Evolutionary conservation across 805 yeast species (phyloP).

Genomic region (Jamesozyma piceae): DNA sequence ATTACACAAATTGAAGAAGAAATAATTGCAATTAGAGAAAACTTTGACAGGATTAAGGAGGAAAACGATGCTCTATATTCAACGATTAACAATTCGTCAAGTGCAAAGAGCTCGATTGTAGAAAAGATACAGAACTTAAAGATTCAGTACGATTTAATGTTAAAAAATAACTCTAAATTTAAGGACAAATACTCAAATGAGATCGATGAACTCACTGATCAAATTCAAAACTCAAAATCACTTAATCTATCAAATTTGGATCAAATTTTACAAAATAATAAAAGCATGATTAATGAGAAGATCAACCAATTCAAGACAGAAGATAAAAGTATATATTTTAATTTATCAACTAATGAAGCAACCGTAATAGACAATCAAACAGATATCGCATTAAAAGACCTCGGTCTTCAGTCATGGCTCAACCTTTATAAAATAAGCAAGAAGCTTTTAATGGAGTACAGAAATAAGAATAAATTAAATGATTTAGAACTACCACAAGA

Average conservation of each 20-base stretch:
- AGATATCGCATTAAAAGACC: conserved; percentile 4
- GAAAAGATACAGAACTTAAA: neutral
- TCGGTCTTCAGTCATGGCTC: conserved; percentile 15
- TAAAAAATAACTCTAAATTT: conserved; percentile 20
- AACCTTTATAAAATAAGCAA: conserved; percentile 13
- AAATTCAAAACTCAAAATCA: conserved; percentile 1
- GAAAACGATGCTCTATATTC: neutral
- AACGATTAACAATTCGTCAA: neutral
- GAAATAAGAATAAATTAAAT: conserved; percentile 11
- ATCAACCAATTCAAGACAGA: conserved; percentile 1
- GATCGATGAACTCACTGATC: conserved; percentile 8
- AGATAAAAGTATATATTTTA: neutral
- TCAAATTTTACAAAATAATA: neutral
- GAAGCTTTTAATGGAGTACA: conserved; percentile 12
- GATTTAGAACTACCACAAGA: neutral
- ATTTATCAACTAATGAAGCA: neutral
- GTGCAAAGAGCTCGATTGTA: neutral
- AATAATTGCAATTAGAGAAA: conserved; percentile 4
- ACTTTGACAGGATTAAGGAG: neutral
- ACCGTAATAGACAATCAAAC: neutral
- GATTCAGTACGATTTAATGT: conserved; percentile 14
- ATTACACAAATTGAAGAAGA: conserved; percentile 42
- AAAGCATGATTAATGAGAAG: neutral
- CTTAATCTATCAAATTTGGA: neutral
- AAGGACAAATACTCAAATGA: conserved; percentile 19